Percentiles rank a stretch among this genome's conserved stretches.
These are phyloP conservation scores for Umbilicaria muhlenbergii DNA, from an alignment of 495 filamentous ascomycete species.

Conservation along the genomic window DNA sequence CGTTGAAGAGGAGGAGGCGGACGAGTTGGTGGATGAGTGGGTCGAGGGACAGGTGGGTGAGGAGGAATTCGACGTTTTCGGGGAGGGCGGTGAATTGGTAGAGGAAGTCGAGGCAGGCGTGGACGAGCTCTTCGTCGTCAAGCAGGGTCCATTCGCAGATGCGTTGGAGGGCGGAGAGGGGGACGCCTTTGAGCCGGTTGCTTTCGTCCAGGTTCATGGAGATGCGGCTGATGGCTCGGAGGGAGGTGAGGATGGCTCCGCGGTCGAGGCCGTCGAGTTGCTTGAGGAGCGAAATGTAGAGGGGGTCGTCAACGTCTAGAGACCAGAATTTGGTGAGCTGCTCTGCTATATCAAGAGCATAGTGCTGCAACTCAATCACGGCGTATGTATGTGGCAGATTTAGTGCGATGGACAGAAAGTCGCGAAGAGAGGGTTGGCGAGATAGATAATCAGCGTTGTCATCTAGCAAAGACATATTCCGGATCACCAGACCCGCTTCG, in stretches of 20 bases:
- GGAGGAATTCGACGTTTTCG: slow-evolving; percentile 62
- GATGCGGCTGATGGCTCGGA: slow-evolving; percentile 76
- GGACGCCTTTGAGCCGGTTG: slow-evolving; percentile 48
- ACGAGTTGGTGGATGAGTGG: slow-evolving; percentile 60
- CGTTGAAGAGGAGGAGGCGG: slow-evolving; percentile 56
- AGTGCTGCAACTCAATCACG: slow-evolving; percentile 76
- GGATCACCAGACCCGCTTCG: slow-evolving; percentile 72
- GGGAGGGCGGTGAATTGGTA: slow-evolving; percentile 84
- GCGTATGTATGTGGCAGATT: slow-evolving; percentile 60
- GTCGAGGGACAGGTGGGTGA: slow-evolving; percentile 46
- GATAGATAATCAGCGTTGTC: slow-evolving; percentile 80
- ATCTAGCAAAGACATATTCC: slow-evolving; percentile 82
- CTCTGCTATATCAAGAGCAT: slow-evolving; percentile 84
- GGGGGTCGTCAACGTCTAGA: slow-evolving; percentile 34
- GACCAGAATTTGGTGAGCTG: slow-evolving; percentile 68
- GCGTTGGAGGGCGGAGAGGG: slow-evolving; percentile 43
- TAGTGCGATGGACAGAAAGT: slow-evolving; percentile 66
- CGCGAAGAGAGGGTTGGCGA: slow-evolving; percentile 52
- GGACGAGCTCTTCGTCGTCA: slow-evolving; percentile 81
- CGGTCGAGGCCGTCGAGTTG: slow-evolving; percentile 26
- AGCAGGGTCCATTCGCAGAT: slow-evolving; percentile 70
- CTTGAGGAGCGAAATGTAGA: slow-evolving; percentile 34
- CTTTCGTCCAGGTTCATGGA: slow-evolving; percentile 66
- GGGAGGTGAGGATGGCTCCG: slow-evolving; percentile 61
- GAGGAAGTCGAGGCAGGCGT: slow-evolving; percentile 80